These are phyloP conservation scores for Vanderwaltozyma yarrowii DNA, from an alignment of 805 yeast species.

Conservation along the genomic window DNA sequence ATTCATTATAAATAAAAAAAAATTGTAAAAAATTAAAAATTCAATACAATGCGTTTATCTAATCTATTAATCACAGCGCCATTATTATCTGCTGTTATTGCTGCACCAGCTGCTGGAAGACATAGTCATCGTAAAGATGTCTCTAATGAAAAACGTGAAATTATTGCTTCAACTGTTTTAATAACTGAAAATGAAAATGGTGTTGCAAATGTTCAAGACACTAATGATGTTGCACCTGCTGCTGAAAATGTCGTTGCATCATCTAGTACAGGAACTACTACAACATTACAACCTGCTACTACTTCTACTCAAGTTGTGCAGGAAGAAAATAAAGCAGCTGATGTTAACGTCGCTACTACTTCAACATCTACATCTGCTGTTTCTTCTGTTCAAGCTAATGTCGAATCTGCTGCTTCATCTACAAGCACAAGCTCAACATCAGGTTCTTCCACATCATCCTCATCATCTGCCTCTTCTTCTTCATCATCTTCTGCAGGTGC, in stretches of 20 bases:
- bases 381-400: conserved; percentile 3
- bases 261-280: conserved; percentile 1
- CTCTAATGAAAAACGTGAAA: conserved; percentile 35
- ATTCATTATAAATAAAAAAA: no score
- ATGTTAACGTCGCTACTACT: no score
- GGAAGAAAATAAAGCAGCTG: no score
- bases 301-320: conserved; percentile 2
- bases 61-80: conserved; percentile 37
- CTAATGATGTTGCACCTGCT: conserved; percentile 11
- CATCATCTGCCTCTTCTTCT: conserved; percentile 27
- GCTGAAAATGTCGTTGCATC: conserved; percentile 18
- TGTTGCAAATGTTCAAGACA: conserved; percentile 21
- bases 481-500: conserved; percentile 35
- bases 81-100: conserved; percentile 38
- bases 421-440: conserved; percentile 20
- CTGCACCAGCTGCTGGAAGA: conserved; percentile 43
- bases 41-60: conserved; percentile 37
- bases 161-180: conserved; percentile 38
- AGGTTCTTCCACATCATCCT: conserved; percentile 25
- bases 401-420: conserved; percentile 12
- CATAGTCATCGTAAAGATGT: conserved; percentile 26
- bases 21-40: not conserved
- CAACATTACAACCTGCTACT: conserved; percentile 7
- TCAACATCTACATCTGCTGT: conserved; percentile 9
- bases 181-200: not conserved